Conservation (phyloP, 495 filamentous ascomycete species). For the Chaetomium tenue region DNA sequence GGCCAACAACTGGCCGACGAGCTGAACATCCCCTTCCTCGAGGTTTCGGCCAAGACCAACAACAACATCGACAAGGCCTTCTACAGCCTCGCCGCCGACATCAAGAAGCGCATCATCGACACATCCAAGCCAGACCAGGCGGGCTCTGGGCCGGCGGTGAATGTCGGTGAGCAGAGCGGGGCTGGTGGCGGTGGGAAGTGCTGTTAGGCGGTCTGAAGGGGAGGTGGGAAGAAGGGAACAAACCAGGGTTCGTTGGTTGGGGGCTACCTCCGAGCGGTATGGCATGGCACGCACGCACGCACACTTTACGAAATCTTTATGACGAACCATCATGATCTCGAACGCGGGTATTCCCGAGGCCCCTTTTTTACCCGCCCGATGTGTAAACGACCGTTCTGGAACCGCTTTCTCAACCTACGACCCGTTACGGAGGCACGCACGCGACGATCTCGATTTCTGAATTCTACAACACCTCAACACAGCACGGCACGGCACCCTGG, state of each 20-base stretch:
- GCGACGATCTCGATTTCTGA: background rate
- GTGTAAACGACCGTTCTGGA: background rate
- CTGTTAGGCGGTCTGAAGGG: slow-evolving; percentile 58
- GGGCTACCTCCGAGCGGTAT: background rate
- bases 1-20: slow-evolving; percentile 93
- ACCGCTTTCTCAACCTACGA: background rate
- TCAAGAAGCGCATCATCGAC: slow-evolving; percentile 93
- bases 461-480: background rate
- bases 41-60: slow-evolving; percentile 97
- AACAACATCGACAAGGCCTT: slow-evolving; percentile 99
- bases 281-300: background rate
- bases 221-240: background rate
- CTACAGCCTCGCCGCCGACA: slow-evolving; percentile 90
- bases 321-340: background rate
- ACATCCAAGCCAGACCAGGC: slow-evolving; percentile 75
- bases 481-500: background rate
- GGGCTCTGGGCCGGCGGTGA: slow-evolving; percentile 60
- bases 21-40: slow-evolving; percentile 96
- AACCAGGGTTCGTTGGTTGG: background rate
- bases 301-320: background rate
- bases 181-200: slow-evolving; percentile 74
- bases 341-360: background rate
- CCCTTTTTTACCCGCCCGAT: background rate
- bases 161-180: slow-evolving; percentile 62
- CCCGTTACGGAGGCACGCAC: background rate